These are phyloP conservation scores for Chrysoporthe deuterocubensis DNA, from an alignment of 2,329 filamentous ascomycete species.

Conservation along the genomic window DNA sequence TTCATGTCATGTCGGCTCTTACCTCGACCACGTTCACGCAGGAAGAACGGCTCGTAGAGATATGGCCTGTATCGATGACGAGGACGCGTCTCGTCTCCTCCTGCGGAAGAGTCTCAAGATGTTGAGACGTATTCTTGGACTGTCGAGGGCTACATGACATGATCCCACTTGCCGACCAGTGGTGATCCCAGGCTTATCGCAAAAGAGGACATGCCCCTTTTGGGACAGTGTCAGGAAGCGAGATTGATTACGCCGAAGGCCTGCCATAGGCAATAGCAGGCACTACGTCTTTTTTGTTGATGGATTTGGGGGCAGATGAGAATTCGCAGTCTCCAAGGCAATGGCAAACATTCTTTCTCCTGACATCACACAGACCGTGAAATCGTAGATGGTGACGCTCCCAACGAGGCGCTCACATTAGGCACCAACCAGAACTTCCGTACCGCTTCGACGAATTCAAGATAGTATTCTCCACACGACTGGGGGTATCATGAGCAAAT, in stretches of 20 bases:
- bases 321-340: slow-evolving; percentile 21
- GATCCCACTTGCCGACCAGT: slow-evolving; percentile 19
- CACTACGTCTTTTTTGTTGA: slow-evolving; percentile 19
- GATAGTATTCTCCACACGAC: slow-evolving; percentile 3
- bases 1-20: slow-evolving; percentile 24
- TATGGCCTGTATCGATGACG: slow-evolving; percentile 20
- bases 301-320: slow-evolving; percentile 20
- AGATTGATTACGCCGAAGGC: slow-evolving; percentile 17
- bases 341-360: slow-evolving; percentile 24
- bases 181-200: slow-evolving; percentile 16
- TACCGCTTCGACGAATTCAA: background rate
- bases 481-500: slow-evolving; percentile 19
- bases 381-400: slow-evolving; percentile 1
- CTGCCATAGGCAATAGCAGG: slow-evolving; percentile 1
- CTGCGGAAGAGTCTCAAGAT: slow-evolving; percentile 23
- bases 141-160: slow-evolving; percentile 23
- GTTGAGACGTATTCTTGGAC: slow-evolving; percentile 25
- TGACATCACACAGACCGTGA: slow-evolving; percentile 1
- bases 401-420: no score
- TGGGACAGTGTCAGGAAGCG: slow-evolving; percentile 22
- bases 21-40: slow-evolving; percentile 13
- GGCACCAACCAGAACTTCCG: no score
- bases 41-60: slow-evolving; percentile 22
- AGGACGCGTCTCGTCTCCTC: slow-evolving; percentile 23
- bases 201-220: slow-evolving; percentile 15